These are phyloP conservation scores for Colletotrichum musicola DNA, from an alignment of 2,329 filamentous ascomycete species.

Conservation along the genomic window DNA sequence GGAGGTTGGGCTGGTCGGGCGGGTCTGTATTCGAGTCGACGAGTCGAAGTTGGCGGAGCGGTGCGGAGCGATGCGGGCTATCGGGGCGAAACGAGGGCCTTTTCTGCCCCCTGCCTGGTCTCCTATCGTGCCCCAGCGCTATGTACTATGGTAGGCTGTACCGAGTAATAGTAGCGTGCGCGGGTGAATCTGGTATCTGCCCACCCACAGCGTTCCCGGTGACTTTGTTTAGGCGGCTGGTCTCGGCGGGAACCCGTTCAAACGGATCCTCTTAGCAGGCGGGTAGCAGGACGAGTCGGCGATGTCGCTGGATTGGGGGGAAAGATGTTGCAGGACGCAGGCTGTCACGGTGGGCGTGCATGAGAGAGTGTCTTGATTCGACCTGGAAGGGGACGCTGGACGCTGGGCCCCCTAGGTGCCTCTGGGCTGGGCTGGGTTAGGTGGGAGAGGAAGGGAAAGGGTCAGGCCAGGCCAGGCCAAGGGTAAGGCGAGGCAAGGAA, in stretches of 20 bases:
- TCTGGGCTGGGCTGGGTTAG: slow-evolving; percentile 12
- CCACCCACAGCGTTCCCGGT: background rate
- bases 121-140: background rate
- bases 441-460: background rate
- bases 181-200: too few species aligned
- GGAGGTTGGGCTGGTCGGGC: slow-evolving; percentile 37
- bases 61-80: slow-evolving; percentile 38
- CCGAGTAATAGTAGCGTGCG: too few species aligned
- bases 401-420: background rate
- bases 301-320: slow-evolving; percentile 15
- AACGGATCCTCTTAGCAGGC: slow-evolving; percentile 8
- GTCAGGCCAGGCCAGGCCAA: background rate
- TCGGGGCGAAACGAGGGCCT: slow-evolving; percentile 36
- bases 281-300: background rate
- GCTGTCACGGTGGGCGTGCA: slow-evolving; percentile 24
- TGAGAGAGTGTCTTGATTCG: slow-evolving; percentile 31
- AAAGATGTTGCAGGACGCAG: slow-evolving; percentile 31
- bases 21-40: slow-evolving; percentile 36
- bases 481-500: background rate
- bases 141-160: background rate
- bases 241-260: background rate
- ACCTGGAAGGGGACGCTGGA: background rate
- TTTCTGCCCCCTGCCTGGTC: slow-evolving; percentile 17
- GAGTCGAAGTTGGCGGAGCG: slow-evolving; percentile 37
- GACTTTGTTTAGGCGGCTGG: background rate